These are phyloP conservation scores for Rubia peregrina DNA, from an alignment of 305 asterid species.

Conservation along the genomic window DNA sequence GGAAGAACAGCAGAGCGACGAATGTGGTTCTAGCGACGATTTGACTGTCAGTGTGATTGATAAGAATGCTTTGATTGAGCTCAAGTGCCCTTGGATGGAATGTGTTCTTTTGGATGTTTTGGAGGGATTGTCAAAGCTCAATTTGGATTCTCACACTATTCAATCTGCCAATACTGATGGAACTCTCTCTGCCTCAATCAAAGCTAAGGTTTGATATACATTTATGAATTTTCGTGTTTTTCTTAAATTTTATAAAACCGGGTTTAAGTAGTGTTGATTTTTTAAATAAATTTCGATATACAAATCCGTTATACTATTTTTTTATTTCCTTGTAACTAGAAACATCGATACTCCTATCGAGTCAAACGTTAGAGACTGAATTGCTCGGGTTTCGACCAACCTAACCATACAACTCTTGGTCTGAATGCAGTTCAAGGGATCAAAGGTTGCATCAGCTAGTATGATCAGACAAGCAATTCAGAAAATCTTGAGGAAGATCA, in stretches of 20 bases:
- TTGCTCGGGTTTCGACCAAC: neutral
- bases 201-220: conserved; percentile 51
- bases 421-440: conserved; percentile 42
- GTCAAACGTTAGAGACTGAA: neutral
- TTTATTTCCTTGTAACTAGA: neutral
- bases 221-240: neutral
- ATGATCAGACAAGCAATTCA: conserved; percentile 56
- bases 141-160: conserved; percentile 43
- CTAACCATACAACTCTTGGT: neutral
- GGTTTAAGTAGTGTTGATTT: neutral
- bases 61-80: conserved; percentile 52
- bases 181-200: conserved; percentile 44
- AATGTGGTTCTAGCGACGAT: conserved; percentile 28
- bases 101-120: conserved; percentile 42
- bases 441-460: conserved; percentile 42
- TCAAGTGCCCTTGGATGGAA: conserved; percentile 58
- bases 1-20: conserved; percentile 15
- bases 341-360: neutral
- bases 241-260: no score
- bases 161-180: conserved; percentile 64
- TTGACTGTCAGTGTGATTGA: conserved; percentile 39
- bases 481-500: conserved; percentile 31
- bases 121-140: conserved; percentile 44
- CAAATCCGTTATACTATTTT: no score
- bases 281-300: no score